phyloP scores from a whole-genome alignment of 192 early-diverging fungal species.

The Coemansia sp. region DNA sequence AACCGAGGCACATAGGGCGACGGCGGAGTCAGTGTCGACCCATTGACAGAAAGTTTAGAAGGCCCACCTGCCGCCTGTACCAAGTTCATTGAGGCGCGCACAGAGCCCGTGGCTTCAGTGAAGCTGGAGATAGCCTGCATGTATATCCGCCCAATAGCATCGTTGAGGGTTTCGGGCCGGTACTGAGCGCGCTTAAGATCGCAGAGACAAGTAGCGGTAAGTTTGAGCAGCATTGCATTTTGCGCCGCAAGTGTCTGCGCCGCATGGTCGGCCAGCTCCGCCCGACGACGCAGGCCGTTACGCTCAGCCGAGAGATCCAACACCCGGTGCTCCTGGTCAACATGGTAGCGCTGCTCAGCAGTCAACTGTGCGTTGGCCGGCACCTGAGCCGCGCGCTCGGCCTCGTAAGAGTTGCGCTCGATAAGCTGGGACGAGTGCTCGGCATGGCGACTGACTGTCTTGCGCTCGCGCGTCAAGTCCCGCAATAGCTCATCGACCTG shows the following conservation, averaged over 20 bases:
- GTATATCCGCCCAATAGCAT: constrained; percentile 46
- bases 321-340: constrained; percentile 52
- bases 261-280: constrained; percentile 46
- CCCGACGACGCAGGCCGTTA: constrained; percentile 41
- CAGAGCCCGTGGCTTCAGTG: constrained; percentile 40
- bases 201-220: constrained; percentile 46
- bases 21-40: constrained; percentile 42
- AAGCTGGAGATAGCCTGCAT: constrained; percentile 54
- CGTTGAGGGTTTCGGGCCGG: constrained; percentile 14
- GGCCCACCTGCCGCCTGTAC: constrained; percentile 42
- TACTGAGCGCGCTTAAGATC: constrained; percentile 35
- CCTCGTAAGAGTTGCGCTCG: constrained; percentile 42
- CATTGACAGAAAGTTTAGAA: constrained; percentile 35
- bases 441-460: constrained; percentile 40
- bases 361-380: constrained; percentile 46
- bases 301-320: constrained; percentile 54
- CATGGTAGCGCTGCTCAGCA: constrained; percentile 55
- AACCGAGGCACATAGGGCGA: constrained; percentile 43
- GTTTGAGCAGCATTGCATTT: constrained; percentile 41
- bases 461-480: constrained; percentile 50
- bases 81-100: constrained; percentile 37
- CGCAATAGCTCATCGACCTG: constrained; percentile 48
- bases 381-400: constrained; percentile 48
- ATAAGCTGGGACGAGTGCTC: constrained; percentile 49
- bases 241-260: constrained; percentile 28